Evolutionary conservation across 768 basidiomycete genomes (phyloP).

Genomic region (Naganishia friedmannii): DNA sequence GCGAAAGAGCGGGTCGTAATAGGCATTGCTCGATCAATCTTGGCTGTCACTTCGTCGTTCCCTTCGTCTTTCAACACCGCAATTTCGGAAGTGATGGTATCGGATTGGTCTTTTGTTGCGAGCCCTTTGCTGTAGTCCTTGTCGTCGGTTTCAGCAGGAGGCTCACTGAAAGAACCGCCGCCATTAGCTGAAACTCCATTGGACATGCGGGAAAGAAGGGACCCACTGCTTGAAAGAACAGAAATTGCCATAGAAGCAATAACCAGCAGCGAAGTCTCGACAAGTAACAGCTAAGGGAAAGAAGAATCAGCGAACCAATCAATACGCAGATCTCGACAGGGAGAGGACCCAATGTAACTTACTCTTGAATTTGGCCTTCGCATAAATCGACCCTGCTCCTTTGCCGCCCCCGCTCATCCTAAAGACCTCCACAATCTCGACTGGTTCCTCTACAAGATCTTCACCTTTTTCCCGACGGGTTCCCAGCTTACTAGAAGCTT

Average conservation of each 20-base stretch:
- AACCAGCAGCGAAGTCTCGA: slow-evolving; percentile 46
- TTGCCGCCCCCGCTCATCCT: slow-evolving; percentile 50
- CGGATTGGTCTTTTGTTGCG: not conserved
- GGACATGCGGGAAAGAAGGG: not conserved
- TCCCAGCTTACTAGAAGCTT: no score
- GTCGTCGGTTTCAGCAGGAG: not conserved
- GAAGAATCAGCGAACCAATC: not conserved
- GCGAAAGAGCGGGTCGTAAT: not conserved
- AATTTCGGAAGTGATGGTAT: not conserved
- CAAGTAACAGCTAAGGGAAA: slow-evolving; percentile 43
- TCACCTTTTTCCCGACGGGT: not conserved
- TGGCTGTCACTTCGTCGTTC: not conserved
- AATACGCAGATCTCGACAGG: not conserved
- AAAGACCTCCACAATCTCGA: slow-evolving; percentile 42
- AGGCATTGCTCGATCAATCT: not conserved
- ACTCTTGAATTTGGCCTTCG: slow-evolving; percentile 49
- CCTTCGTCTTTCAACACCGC: not conserved
- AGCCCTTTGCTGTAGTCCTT: not conserved
- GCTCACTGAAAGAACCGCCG: slow-evolving; percentile 12
- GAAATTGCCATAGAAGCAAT: slow-evolving; percentile 49
- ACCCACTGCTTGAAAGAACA: slow-evolving; percentile 52
- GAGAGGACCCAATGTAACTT: slow-evolving; percentile 23
- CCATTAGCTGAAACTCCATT: not conserved
- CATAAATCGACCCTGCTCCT: slow-evolving; percentile 42
- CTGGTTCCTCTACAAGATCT: slow-evolving; percentile 29